Evolutionary conservation across 805 yeast genomes (phyloP), one percentile per base, ranked within the genome.

Genomic region (Wickerhamiella hasegawae): DNA sequence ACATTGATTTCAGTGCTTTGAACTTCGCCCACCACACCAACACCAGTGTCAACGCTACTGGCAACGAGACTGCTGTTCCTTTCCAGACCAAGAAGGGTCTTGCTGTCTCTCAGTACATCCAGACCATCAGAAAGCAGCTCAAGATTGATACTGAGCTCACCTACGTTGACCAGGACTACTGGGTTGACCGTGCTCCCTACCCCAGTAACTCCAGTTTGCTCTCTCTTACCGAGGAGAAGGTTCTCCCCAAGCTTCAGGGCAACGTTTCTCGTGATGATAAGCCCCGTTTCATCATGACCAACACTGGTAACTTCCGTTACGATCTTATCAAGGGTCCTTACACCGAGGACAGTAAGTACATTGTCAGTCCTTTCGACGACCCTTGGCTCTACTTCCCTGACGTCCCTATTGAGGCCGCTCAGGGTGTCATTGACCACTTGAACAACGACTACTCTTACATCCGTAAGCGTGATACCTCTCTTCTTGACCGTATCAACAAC

Each of bases 221-320:
- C 49, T 57, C 69, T 20, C 60, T 85, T 25, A 52, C 84, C 25
- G 72, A 73, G 31, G 72, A 73, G 31, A 55, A 67, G 17, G 68
- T 84, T 4, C 55, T 85, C 37, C 72, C 73, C 6, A 30, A 40
- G 5, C 36, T 53, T 5, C 21, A 40, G 34, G 42, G 52, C 11
- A 46, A 40, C 20, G 40, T 44, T 14, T 36, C 47, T 39, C 35
- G 46, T n/a, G 58, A 51, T 41, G 46, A 50, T 55, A 38, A 40
- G 8, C 45, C 52, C 12, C 60, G 82, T 36, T 59, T 74, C 20
- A 67, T 83, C 18, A 57, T 80, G 31, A 70, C 81, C 40, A 87
- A 87, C 52, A 78, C 94, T 0, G 96, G 96, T 1, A 76, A 94
- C 4, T 68, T 85, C 3, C 67, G 96, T 36, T 87, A 81, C 50